Evolutionary conservation across 2,329 filamentous ascomycete genomes (phyloP).

Genomic region (Chaetomium sp.): DNA sequence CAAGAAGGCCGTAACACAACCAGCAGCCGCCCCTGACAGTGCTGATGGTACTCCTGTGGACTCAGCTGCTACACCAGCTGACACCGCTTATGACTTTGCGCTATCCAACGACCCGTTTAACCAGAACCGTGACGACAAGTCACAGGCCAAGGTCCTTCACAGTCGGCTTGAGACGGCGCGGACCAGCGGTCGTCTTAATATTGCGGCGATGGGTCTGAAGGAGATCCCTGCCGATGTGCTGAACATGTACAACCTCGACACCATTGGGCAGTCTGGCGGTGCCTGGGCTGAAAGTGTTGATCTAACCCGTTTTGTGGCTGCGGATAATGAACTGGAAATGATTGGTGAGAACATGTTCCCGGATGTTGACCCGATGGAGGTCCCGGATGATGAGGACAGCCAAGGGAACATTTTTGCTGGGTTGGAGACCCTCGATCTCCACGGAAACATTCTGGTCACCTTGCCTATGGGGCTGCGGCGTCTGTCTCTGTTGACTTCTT

Average conservation of each 20-base stretch:
- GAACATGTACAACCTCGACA: constrained; percentile 81
- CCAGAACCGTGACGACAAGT: constrained; percentile 50
- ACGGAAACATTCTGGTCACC: constrained; percentile 69
- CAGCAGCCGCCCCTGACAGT: constrained; percentile 23
- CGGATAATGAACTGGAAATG: constrained; percentile 78
- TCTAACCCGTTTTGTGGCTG: constrained; percentile 73
- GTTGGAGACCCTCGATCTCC: constrained; percentile 74
- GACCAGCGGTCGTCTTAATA: constrained; percentile 75
- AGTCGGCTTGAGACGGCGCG: constrained; percentile 68
- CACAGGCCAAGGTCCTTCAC: constrained; percentile 60
- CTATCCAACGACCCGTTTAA: constrained; percentile 64
- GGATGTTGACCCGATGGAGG: constrained; percentile 53
- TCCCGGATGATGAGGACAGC: constrained; percentile 58
- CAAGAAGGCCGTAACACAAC: constrained; percentile 51
- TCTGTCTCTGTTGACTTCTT: constrained; percentile 64
- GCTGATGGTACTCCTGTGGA: constrained; percentile 22
- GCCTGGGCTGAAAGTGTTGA: constrained; percentile 92
- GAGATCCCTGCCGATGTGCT: constrained; percentile 77
- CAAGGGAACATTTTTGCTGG: constrained; percentile 73
- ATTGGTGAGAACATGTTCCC: constrained; percentile 74
- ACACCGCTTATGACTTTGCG: constrained; percentile 52
- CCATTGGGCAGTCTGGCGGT: constrained; percentile 53
- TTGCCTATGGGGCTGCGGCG: constrained; percentile 71
- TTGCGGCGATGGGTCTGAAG: constrained; percentile 74
- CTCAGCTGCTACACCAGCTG: constrained; percentile 40